Base-by-base conservation (phyloP, 345 rosid species). In the Brassica carinata region DNA sequence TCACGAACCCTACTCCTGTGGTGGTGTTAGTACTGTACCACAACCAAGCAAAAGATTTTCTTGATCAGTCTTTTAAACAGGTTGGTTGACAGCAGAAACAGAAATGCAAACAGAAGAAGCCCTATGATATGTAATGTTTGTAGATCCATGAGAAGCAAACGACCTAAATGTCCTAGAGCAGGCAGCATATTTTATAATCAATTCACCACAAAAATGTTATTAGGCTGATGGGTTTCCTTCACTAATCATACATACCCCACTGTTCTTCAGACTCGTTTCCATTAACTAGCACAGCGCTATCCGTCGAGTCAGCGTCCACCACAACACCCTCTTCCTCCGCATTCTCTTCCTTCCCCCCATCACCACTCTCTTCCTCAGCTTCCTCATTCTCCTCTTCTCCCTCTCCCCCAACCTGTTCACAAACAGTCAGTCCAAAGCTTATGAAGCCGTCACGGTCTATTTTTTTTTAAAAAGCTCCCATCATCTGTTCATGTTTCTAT, bases 241-340 rank as follows among this genome's bases (percentile, higher is more conserved):
- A 80, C 92, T 87, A 82, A 91, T 89, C 92, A 88, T 90, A 92
- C 92, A 53, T 55, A 55, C 62, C 92, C 97, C 97, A 94, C 91
- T 94, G 90, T 91, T 93, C 98, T 85, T 94, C 93, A 36, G 88
- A 90, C 86, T 88, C 93, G 77, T 87, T 91, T 76, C 98, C 95
- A 77, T 92, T 93, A 77, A 93, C 94, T 67, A 92, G 94, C 83
- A 91, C 95, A 3, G 85, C 94, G 64, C 96, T 94, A 73, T 94
- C 95, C 19, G 89, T 93, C 11, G 97, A 95, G 75, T 91, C 98
- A 73, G 92, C 93, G 77, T 93, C 99, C 81, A 88, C 90, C 57
- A 89, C 96, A 61, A 90, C 96, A 64, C 88, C 96, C 84, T 93
- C 99, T 87, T 91, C 97, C 84, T 92, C 98, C 62, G 78, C 89